Conservation (phyloP, 2,329 filamentous ascomycete genomes). For the Dryadomyces sulphureus region DNA sequence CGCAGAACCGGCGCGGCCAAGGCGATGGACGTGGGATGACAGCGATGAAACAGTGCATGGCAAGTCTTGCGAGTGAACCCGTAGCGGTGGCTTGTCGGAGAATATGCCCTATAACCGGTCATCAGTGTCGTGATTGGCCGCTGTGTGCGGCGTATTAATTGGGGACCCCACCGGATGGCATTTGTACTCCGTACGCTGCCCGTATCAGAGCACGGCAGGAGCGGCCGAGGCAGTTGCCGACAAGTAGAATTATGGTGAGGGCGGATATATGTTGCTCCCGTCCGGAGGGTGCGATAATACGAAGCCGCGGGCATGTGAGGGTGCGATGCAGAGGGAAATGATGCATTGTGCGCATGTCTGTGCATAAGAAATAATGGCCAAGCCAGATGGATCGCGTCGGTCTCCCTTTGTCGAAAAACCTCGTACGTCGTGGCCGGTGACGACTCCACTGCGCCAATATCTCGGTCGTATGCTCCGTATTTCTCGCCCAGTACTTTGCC, state of each 20-base stretch:
- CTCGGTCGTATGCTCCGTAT: neutral
- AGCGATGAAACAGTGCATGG: neutral
- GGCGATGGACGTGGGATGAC: neutral
- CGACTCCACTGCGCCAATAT: constrained; percentile 1
- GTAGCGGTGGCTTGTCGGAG: neutral
- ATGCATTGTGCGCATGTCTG: too few relatives aligned
- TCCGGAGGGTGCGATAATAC: too few relatives aligned
- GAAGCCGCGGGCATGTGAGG: too few relatives aligned
- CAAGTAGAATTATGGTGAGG: too few relatives aligned
- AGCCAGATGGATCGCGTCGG: neutral
- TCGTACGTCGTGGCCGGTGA: neutral
- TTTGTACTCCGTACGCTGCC: too few relatives aligned
- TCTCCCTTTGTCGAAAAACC: neutral
- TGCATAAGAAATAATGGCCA: neutral
- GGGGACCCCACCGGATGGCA: neutral
- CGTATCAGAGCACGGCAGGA: neutral
- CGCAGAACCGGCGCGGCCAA: too few relatives aligned
- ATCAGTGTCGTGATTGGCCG: neutral
- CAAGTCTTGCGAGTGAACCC: neutral
- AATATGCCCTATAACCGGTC: neutral
- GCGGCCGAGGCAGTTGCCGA: too few relatives aligned
- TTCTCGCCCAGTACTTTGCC: neutral
- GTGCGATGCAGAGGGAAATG: too few relatives aligned
- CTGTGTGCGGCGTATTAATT: neutral
- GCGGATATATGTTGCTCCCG: too few relatives aligned